phyloP scores from a whole-genome alignment of 345 rosid genomes.

The Cardamine resedifolia region DNA sequence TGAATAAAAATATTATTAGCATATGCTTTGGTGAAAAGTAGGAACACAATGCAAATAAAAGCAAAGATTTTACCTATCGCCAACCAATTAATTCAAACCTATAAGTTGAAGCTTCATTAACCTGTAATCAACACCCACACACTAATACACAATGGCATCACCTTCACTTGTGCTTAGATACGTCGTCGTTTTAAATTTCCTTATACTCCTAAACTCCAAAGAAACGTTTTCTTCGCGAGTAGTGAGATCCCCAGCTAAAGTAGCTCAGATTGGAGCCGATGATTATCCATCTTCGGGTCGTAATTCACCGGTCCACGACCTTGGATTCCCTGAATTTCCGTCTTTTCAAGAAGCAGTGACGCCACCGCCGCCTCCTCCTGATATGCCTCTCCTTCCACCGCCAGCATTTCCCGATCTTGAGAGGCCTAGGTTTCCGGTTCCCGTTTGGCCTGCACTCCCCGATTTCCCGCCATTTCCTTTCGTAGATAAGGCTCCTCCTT shows the following conservation, averaged over 20 bases:
- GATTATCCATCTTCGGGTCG: constrained; percentile 40
- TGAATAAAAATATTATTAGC: constrained; percentile 13
- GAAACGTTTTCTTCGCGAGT: constrained; percentile 22
- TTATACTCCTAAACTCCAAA: constrained; percentile 13
- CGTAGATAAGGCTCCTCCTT: too few relatives aligned
- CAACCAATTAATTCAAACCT: constrained; percentile 1
- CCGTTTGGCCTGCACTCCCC: constrained; percentile 30
- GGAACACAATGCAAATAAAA: constrained; percentile 37
- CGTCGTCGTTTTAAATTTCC: constrained; percentile 5
- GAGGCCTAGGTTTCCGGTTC: constrained; percentile 14
- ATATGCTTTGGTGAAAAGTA: constrained; percentile 32
- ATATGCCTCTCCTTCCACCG: background rate
- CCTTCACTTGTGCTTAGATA: constrained; percentile 23
- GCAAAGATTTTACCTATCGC: background rate
- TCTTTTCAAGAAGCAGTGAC: background rate
- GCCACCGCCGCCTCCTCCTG: background rate
- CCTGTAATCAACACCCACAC: background rate
- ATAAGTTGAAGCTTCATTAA: constrained; percentile 10
- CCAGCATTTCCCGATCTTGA: constrained; percentile 9
- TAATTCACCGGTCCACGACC: constrained; percentile 34
- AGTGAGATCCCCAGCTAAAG: constrained; percentile 13
- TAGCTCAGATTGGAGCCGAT: constrained; percentile 29
- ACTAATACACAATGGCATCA: constrained; percentile 19
- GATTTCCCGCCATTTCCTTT: constrained; percentile 31
- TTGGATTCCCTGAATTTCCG: constrained; percentile 29